A percentile compares a stretch with the other conserved stretches of the same genome.
Conservation (phyloP, 179 eudicot species). For the Beta macrorhiza region DNA sequence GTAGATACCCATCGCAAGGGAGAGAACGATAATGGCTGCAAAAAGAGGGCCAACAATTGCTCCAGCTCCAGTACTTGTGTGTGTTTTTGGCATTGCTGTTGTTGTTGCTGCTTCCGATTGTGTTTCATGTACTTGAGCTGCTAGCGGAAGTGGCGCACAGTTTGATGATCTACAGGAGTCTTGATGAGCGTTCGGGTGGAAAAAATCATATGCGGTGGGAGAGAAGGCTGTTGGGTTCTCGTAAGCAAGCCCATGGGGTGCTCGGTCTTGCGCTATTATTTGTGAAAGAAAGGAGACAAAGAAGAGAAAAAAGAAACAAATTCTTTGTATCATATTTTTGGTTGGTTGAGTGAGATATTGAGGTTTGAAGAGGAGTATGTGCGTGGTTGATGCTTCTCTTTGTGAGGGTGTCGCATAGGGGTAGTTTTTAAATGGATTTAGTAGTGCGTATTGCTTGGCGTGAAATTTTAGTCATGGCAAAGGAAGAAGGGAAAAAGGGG, state of each 20-base stretch:
- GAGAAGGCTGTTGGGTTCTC: conserved; percentile 51
- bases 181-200: conserved; percentile 21
- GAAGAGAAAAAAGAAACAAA: conserved; percentile 27
- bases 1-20: conserved; percentile 45
- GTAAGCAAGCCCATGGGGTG: conserved; percentile 58
- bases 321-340: conserved; percentile 26
- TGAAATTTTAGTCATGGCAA: conserved; percentile 38
- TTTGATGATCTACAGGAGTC: conserved; percentile 8
- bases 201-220: conserved; percentile 57
- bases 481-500: conserved; percentile 24
- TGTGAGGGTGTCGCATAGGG: conserved; percentile 2
- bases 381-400: not conserved
- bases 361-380: not conserved
- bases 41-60: conserved; percentile 37
- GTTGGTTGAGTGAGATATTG: not conserved
- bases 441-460: conserved; percentile 50
- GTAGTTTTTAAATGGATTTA: conserved; percentile 26
- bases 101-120: conserved; percentile 34
- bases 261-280: conserved; percentile 44
- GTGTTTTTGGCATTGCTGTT: not conserved
- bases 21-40: conserved; percentile 35
- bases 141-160: conserved; percentile 38
- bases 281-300: conserved; percentile 28
- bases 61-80: conserved; percentile 36
- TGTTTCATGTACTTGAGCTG: conserved; percentile 49